A percentile compares a stretch with the other conserved stretches of the same genome.
Evolutionary conservation across 2,329 filamentous ascomycete genomes (phyloP).

Genomic region (Aspergillus alliaceus): DNA sequence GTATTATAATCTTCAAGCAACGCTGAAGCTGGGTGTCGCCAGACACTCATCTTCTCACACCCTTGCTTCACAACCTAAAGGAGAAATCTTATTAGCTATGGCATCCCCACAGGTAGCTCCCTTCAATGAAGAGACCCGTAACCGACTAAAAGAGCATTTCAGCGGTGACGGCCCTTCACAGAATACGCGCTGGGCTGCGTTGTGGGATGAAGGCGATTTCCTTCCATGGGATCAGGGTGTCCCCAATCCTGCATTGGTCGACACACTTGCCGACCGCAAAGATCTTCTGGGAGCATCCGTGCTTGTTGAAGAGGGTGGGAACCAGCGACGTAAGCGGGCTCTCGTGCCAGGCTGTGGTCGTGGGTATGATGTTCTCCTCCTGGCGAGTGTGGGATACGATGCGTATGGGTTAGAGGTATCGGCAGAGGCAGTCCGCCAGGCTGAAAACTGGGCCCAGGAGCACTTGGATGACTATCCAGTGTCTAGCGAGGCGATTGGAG

Average conservation of each 20-base stretch:
- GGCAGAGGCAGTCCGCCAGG: slow-evolving; percentile 44
- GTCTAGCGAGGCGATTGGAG: slow-evolving; percentile 35
- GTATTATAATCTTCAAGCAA: too few relatives aligned
- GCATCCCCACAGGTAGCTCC: not conserved
- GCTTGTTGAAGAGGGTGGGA: slow-evolving; percentile 14
- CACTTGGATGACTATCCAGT: slow-evolving; percentile 35
- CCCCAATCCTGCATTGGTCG: slow-evolving; percentile 58
- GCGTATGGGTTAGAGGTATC: slow-evolving; percentile 71
- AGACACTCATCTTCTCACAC: too few relatives aligned
- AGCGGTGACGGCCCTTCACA: slow-evolving; percentile 1
- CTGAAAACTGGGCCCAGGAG: slow-evolving; percentile 34
- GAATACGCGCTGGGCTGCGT: slow-evolving; percentile 47
- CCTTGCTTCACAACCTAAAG: too few relatives aligned
- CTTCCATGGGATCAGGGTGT: slow-evolving; percentile 60
- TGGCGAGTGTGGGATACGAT: slow-evolving; percentile 74
- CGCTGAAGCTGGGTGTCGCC: too few relatives aligned
- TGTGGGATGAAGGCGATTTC: slow-evolving; percentile 54
- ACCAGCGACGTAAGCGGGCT: slow-evolving; percentile 51
- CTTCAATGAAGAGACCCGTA: not conserved
- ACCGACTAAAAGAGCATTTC: slow-evolving; percentile 1
- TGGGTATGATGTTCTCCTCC: slow-evolving; percentile 76
- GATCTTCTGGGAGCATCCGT: slow-evolving; percentile 39
- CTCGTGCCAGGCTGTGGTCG: slow-evolving; percentile 79
- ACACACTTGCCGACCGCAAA: slow-evolving; percentile 46
- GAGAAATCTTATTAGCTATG: not conserved